phyloP scores from a whole-genome alignment of 2,329 filamentous ascomycete genomes.

The Pseudocercospora fuligena region DNA sequence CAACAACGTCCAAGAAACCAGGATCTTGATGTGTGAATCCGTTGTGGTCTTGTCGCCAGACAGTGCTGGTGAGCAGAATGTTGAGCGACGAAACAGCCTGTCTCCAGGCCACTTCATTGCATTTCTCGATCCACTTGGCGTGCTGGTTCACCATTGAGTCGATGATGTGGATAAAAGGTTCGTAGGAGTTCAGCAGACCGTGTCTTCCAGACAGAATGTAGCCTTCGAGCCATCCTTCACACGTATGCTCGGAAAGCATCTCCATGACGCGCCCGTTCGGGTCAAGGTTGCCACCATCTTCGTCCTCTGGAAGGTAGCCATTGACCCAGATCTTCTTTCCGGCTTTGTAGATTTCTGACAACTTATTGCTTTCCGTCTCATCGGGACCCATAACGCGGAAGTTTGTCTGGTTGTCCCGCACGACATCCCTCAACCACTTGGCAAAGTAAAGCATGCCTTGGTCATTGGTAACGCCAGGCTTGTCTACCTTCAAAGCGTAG shows the following conservation, averaged over 20 bases:
- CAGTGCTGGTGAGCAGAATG: constrained; percentile 76
- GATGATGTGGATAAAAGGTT: constrained; percentile 82
- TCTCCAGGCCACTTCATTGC: constrained; percentile 78
- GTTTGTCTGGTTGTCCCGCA: constrained; percentile 66
- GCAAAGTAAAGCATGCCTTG: constrained; percentile 74
- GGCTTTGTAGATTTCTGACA: constrained; percentile 71
- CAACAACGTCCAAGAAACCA: constrained; percentile 77
- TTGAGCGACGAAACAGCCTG: constrained; percentile 75
- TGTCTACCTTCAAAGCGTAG: constrained; percentile 67
- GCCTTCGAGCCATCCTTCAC: constrained; percentile 80
- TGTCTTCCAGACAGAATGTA: constrained; percentile 77
- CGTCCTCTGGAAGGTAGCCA: constrained; percentile 77
- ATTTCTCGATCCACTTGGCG: constrained; percentile 85
- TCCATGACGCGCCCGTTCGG: constrained; percentile 76
- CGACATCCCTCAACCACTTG: constrained; percentile 68
- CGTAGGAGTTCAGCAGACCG: constrained; percentile 78
- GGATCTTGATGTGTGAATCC: constrained; percentile 83
- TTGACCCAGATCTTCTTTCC: constrained; percentile 82
- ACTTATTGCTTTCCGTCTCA: constrained; percentile 82
- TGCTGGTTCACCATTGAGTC: constrained; percentile 87
- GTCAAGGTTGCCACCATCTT: constrained; percentile 73
- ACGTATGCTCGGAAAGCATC: constrained; percentile 81
- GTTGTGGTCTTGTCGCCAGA: constrained; percentile 84
- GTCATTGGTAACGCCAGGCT: constrained; percentile 55
- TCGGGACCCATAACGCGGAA: constrained; percentile 81